Evolutionary conservation across 352 stramenopile genomes (phyloP), one percentile per base, ranked within the genome.

Genomic region (Phytophthora pluvialis): DNA sequence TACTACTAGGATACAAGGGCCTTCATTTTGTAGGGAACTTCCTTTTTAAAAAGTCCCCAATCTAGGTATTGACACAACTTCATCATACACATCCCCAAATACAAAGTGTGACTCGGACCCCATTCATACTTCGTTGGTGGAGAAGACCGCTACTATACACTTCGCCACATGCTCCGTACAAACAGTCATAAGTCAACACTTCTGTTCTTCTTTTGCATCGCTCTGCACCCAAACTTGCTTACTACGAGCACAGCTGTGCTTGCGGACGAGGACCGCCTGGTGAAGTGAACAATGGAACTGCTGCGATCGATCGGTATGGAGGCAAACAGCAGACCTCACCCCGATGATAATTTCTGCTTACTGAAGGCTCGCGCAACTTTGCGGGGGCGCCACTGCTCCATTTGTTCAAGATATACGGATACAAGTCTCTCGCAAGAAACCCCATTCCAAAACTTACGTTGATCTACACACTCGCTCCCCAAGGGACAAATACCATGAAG

Each of bases 401-500:
- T 21, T 21, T 21, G 21, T 21, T 21, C 21, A 21, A 21, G 21
- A 21, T 2, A 21, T 21, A 2, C 21, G 2, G 21, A 21, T 35
- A 35, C 31, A 35, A 35, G 40, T 10, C 11, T 33, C 16, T 18
- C 29, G 12, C 21, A 13, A 25, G 32, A 46, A 48, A 25, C 12
- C 21, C 56, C 58, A 68, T 39, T 72, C 36, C 5, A 26, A 51
- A 60, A 64, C 15, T 52, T 59, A 31, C 25, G 16, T 28, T 51
- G 26, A 58, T 15, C 31, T 57, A 21, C 56, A 50, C 16, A 15
- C 26, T 33, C 28, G 38, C 21, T 16, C 40, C 5, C 15, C n/a
- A 15, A 47, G n/a, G 7, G 21, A 21, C 2, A 21, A n/a, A 21
- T 4, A 62, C n/a, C 15, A 73, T 69, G 64, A 68, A 54, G 38